Evolutionary conservation across 2,329 filamentous ascomycete genomes (phyloP).

Genomic region (Colletotrichum sp.): DNA sequence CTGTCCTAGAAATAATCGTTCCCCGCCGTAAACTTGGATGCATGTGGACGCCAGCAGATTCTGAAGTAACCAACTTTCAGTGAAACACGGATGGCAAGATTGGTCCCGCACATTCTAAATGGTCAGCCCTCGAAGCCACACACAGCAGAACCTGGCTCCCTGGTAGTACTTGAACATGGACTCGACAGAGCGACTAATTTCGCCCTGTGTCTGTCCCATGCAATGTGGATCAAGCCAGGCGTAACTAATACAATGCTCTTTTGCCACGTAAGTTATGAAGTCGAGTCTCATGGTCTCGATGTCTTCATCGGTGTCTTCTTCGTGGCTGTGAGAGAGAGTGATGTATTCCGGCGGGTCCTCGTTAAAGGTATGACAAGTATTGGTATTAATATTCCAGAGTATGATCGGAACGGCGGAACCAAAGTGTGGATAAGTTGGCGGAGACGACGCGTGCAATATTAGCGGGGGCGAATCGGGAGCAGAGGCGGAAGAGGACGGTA

Average conservation of each 20-base stretch:
- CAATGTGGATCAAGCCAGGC: neutral
- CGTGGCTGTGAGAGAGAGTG: neutral
- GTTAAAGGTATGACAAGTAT: neutral
- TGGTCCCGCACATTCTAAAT: neutral
- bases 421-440: neutral
- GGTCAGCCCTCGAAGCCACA: no score
- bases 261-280: neutral
- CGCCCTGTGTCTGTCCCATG: neutral
- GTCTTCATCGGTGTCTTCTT: neutral
- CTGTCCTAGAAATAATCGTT: neutral
- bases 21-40: rapidly evolving
- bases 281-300: neutral
- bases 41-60: neutral
- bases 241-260: rapidly evolving
- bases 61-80: neutral
- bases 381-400: neutral
- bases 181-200: neutral
- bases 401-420: neutral
- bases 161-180: neutral
- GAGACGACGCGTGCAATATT: neutral
- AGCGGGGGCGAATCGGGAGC: neutral
- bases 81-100: neutral
- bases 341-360: neutral
- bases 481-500: neutral
- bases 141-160: neutral